Conservation (phyloP, 2,329 filamentous ascomycete species). For the Chlorencoelia australis region DNA sequence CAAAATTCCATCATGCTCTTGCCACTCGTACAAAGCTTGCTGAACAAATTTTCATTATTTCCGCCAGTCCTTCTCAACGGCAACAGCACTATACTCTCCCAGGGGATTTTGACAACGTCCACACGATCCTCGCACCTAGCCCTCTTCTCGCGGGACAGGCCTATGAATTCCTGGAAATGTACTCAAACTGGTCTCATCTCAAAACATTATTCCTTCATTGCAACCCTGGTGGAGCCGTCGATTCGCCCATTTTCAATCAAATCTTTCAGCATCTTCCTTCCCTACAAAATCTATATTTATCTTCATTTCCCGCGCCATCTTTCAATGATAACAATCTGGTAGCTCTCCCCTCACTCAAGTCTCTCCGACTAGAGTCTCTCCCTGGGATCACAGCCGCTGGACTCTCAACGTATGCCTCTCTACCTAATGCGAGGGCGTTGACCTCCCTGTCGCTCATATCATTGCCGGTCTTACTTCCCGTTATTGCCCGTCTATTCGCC, state of each 20-base stretch:
- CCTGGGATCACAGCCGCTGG: slow-evolving; percentile 46
- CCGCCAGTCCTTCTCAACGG: slow-evolving; percentile 27
- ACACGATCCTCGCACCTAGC: slow-evolving; percentile 24
- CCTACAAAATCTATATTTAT: slow-evolving; percentile 49
- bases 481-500: slow-evolving; percentile 48
- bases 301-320: slow-evolving; percentile 42
- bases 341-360: slow-evolving; percentile 43
- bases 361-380: slow-evolving; percentile 45
- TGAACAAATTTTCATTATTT: slow-evolving; percentile 49
- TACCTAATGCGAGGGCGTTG: slow-evolving; percentile 36
- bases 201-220: slow-evolving; percentile 49
- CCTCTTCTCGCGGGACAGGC: slow-evolving; percentile 34
- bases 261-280: slow-evolving; percentile 41
- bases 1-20: slow-evolving; percentile 47
- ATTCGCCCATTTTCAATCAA: slow-evolving; percentile 41
- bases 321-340: slow-evolving; percentile 48
- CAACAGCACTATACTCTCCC: slow-evolving; percentile 21
- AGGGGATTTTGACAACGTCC: slow-evolving; percentile 15
- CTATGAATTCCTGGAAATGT: slow-evolving; percentile 38
- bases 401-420: slow-evolving; percentile 46
- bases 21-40: slow-evolving; percentile 45
- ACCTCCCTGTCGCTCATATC: slow-evolving; percentile 44
- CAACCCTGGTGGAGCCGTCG: slow-evolving; percentile 42
- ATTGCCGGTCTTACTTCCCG: slow-evolving; percentile 43
- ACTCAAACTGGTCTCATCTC: slow-evolving; percentile 46